These are phyloP conservation scores for Suillus plorans DNA, from an alignment of 768 basidiomycete species.

Conservation along the genomic window DNA sequence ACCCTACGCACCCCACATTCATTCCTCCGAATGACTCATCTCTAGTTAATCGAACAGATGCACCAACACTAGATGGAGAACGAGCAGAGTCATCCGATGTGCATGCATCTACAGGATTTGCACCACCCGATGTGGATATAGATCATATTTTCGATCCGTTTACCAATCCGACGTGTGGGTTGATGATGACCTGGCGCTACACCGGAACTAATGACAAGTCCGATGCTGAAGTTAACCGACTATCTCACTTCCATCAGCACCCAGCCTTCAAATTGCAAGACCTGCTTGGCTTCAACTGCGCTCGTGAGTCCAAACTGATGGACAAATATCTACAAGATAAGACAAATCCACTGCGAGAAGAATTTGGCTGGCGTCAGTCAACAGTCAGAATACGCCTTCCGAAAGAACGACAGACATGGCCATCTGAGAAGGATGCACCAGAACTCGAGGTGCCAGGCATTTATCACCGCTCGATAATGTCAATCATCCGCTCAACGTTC, in stretches of 20 bases:
- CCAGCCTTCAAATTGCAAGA: neutral
- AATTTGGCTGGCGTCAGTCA: conserved; percentile 22
- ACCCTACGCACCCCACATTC: too few species aligned
- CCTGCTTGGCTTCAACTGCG: conserved; percentile 16
- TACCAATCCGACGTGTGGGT: conserved; percentile 12
- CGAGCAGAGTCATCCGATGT: too few species aligned
- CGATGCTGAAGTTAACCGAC: conserved; percentile 25
- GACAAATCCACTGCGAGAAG: conserved; percentile 13
- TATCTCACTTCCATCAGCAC: conserved; percentile 17
- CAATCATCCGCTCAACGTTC: conserved; percentile 25
- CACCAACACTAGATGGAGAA: too few species aligned
- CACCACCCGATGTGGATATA: neutral
- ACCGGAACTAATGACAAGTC: conserved; percentile 16
- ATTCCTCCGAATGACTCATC: too few species aligned
- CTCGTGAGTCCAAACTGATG: conserved; percentile 15
- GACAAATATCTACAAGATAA: conserved; percentile 13
- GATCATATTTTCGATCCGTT: conserved; percentile 16
- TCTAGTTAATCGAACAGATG: too few species aligned
- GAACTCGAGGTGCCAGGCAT: conserved; percentile 29
- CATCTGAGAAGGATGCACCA: conserved; percentile 27
- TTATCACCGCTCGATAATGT: conserved; percentile 22
- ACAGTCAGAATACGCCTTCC: conserved; percentile 23
- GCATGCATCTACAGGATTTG: too few species aligned
- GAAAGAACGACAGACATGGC: conserved; percentile 7
- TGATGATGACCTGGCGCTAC: conserved; percentile 1